These are phyloP conservation scores for Pseudogymnoascus sp. DNA, from an alignment of 2,329 filamentous ascomycete species.

Conservation along the genomic window DNA sequence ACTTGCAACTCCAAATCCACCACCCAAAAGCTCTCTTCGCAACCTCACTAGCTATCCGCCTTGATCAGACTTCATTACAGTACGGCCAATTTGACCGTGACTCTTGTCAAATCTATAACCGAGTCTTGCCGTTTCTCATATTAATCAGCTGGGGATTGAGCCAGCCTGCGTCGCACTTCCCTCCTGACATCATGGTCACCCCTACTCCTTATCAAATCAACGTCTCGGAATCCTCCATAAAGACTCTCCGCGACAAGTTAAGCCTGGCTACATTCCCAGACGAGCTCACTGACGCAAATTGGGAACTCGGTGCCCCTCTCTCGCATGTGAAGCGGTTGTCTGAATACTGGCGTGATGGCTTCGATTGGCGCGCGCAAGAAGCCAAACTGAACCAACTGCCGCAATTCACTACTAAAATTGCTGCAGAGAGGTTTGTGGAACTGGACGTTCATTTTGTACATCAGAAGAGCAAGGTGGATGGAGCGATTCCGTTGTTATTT, in stretches of 20 bases:
- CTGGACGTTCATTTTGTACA: conserved; percentile 58
- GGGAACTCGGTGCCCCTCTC: conserved; percentile 12
- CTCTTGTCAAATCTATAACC: background rate
- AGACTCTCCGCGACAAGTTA: conserved; percentile 8
- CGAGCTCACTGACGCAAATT: conserved; percentile 11
- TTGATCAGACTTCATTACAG: background rate
- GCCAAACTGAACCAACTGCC: conserved; percentile 19
- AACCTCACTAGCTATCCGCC: no score
- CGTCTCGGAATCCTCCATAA: conserved; percentile 9
- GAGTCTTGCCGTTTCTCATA: background rate
- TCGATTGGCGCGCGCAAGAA: conserved; percentile 21
- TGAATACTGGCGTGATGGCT: conserved; percentile 18
- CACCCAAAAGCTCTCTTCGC: background rate
- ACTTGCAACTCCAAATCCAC: background rate
- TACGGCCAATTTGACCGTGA: background rate
- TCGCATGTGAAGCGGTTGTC: conserved; percentile 12
- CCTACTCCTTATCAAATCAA: conserved; percentile 9
- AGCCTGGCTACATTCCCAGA: conserved; percentile 12
- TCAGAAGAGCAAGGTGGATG: conserved; percentile 39
- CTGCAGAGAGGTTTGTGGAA: conserved; percentile 45
- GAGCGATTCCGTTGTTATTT: conserved; percentile 56
- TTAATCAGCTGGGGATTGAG: background rate
- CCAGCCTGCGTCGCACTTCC: background rate
- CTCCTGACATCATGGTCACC: background rate
- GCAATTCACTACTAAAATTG: conserved; percentile 31